Percentiles rank a stretch among this genome's conserved stretches.
phyloP scores from a whole-genome alignment of 805 yeast genomes.

The Ogataea glucozyma region DNA sequence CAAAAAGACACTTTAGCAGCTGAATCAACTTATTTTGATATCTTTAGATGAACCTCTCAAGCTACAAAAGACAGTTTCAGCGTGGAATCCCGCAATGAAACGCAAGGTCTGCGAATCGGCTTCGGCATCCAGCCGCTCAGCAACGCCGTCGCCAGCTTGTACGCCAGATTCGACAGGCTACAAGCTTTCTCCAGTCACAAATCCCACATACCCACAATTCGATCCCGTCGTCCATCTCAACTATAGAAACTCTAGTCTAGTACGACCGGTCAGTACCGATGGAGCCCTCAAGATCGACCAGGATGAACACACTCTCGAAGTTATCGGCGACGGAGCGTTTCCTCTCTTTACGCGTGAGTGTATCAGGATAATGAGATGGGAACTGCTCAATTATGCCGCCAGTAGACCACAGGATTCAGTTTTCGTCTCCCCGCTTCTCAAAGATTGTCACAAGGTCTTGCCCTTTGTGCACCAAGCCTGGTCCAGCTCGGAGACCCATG shows the following conservation, averaged over 20 bases:
- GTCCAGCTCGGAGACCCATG: constrained; percentile 51
- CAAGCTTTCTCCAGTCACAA: constrained; percentile 3
- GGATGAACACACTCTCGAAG: constrained; percentile 24
- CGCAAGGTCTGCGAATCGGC: constrained; percentile 2
- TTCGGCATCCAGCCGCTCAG: constrained; percentile 2
- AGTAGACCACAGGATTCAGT: too few relatives aligned
- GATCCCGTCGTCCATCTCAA: constrained; percentile 29
- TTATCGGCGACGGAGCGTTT: constrained; percentile 35
- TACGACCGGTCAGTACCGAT: constrained; percentile 17
- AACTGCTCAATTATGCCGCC: constrained; percentile 36
- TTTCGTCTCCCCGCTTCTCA: constrained; percentile 33
- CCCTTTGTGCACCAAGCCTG: constrained; percentile 56
- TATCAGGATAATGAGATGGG: constrained; percentile 42
- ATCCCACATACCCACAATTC: constrained; percentile 20
- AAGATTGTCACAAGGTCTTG: constrained; percentile 30
- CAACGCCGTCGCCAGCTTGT: constrained; percentile 3
- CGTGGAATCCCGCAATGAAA: constrained; percentile 4
- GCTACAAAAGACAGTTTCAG: too few relatives aligned
- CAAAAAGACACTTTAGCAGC: too few relatives aligned
- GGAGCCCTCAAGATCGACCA: constrained; percentile 16
- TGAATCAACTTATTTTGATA: background rate
- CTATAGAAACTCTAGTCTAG: constrained; percentile 17
- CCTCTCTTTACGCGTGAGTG: constrained; percentile 49
- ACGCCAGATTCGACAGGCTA: constrained; percentile 5
- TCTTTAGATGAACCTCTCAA: background rate